These are phyloP conservation scores for Pseudotsuga menziesii DNA, from an alignment of 75 land plant species.

Conservation along the genomic window DNA sequence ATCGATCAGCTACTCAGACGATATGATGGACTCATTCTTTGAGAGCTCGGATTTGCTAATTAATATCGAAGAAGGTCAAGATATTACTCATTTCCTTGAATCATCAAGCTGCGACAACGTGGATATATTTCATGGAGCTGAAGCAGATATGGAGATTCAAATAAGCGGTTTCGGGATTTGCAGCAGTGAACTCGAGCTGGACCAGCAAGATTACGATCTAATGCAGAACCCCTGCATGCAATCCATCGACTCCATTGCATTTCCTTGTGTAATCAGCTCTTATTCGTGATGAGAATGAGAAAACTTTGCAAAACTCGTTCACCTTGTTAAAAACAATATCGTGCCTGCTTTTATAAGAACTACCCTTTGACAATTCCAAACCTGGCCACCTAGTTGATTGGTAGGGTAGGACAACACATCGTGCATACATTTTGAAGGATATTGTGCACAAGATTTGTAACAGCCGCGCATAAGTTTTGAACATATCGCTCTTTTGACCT, in stretches of 20 bases:
- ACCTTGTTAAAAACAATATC: too few relatives aligned
- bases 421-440: too few relatives aligned
- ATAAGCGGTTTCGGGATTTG: background rate
- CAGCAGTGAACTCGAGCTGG: background rate
- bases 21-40: background rate
- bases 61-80: background rate
- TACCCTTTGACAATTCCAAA: too few relatives aligned
- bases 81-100: background rate
- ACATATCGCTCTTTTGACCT: too few relatives aligned
- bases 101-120: background rate
- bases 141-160: slow-evolving; percentile 4
- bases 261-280: background rate
- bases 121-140: slow-evolving; percentile 5
- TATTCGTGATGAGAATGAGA: background rate
- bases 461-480: too few relatives aligned
- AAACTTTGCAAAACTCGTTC: too few relatives aligned
- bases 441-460: too few relatives aligned
- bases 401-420: too few relatives aligned
- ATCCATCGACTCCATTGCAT: too few relatives aligned
- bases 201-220: slow-evolving; percentile 1
- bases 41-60: slow-evolving; percentile 2
- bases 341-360: too few relatives aligned
- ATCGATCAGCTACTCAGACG: background rate
- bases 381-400: too few relatives aligned
- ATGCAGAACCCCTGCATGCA: background rate